A percentile compares a stretch with the other conserved stretches of the same genome.
phyloP scores from a whole-genome alignment of 805 yeast genomes.

The Ogataea allantospora region DNA sequence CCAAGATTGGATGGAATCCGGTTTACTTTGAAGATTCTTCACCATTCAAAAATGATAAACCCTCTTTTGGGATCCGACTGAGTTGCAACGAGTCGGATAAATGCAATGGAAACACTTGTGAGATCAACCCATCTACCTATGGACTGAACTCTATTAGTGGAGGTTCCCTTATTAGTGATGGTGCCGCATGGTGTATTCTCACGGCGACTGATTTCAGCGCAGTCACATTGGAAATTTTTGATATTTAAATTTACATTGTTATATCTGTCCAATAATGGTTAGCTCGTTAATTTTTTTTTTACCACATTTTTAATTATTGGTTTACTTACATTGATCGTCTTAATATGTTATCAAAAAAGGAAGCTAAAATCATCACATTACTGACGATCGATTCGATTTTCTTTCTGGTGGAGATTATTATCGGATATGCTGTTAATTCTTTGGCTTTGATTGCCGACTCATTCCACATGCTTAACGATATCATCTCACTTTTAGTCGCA shows the following conservation, averaged over 20 bases:
- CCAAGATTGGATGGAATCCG: slow-evolving; percentile 92
- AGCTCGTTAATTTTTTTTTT: background rate
- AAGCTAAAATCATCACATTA: slow-evolving; percentile 67
- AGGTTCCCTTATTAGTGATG: slow-evolving; percentile 41
- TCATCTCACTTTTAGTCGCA: slow-evolving; percentile 84
- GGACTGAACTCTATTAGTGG: slow-evolving; percentile 53
- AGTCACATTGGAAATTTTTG: slow-evolving; percentile 75
- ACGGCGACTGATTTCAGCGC: slow-evolving; percentile 64
- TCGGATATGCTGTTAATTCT: slow-evolving; percentile 91
- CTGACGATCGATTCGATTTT: slow-evolving; percentile 75
- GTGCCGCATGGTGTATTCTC: slow-evolving; percentile 80
- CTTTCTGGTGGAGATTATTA: slow-evolving; percentile 79
- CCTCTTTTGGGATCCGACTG: slow-evolving; percentile 69
- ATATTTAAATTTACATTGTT: slow-evolving; percentile 11
- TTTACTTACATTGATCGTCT: background rate
- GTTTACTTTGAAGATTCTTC: slow-evolving; percentile 60
- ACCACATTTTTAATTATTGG: background rate
- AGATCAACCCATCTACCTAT: slow-evolving; percentile 66
- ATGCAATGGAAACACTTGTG: slow-evolving; percentile 79
- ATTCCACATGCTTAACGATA: slow-evolving; percentile 96
- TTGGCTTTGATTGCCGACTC: slow-evolving; percentile 94
- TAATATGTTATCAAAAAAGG: slow-evolving; percentile 43
- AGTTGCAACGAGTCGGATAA: slow-evolving; percentile 67
- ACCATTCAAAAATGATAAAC: slow-evolving; percentile 54
- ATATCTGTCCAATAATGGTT: background rate